These are phyloP conservation scores for Diaporthe eres DNA, from an alignment of 2,329 filamentous ascomycete species.

Conservation along the genomic window DNA sequence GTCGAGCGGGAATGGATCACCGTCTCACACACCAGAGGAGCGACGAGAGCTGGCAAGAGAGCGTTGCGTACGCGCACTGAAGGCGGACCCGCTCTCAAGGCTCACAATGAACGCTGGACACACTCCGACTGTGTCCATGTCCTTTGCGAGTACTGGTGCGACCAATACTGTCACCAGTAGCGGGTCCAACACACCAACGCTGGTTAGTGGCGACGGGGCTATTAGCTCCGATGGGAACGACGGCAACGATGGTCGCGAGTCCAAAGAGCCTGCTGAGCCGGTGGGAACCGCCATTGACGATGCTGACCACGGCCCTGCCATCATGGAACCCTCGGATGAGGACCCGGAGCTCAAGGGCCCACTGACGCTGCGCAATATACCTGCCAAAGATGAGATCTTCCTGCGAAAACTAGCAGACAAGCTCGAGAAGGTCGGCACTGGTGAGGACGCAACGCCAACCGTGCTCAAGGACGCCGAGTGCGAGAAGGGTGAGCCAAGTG, in stretches of 20 bases:
- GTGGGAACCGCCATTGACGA: constrained; percentile 34
- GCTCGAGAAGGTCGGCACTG: constrained; percentile 63
- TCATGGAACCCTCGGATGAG: constrained; percentile 55
- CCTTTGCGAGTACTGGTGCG: constrained; percentile 59
- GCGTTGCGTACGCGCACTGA: constrained; percentile 50
- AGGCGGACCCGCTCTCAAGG: constrained; percentile 63
- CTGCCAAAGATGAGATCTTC: constrained; percentile 69
- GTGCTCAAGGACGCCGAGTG: constrained; percentile 48
- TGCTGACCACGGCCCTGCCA: constrained; percentile 44
- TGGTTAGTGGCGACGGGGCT: constrained; percentile 44
- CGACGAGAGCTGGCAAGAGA: constrained; percentile 32
- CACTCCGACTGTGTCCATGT: constrained; percentile 73
- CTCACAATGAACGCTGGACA: constrained; percentile 75
- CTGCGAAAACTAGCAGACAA: constrained; percentile 65
- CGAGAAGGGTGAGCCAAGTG: constrained; percentile 26
- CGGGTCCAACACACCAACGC: constrained; percentile 56
- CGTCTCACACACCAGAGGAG: constrained; percentile 34
- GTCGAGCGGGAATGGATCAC: constrained; percentile 47
- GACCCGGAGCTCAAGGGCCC: constrained; percentile 66
- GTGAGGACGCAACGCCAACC: constrained; percentile 62
- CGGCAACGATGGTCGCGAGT: constrained; percentile 32
- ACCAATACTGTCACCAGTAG: constrained; percentile 57
- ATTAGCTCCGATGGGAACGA: constrained; percentile 39
- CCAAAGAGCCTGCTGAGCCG: constrained; percentile 44
- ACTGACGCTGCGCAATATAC: constrained; percentile 68